Percentiles rank a stretch among this genome's conserved stretches.
phyloP scores from a whole-genome alignment of 2,329 filamentous ascomycete species.

The Purpureocillium lavendulum region DNA sequence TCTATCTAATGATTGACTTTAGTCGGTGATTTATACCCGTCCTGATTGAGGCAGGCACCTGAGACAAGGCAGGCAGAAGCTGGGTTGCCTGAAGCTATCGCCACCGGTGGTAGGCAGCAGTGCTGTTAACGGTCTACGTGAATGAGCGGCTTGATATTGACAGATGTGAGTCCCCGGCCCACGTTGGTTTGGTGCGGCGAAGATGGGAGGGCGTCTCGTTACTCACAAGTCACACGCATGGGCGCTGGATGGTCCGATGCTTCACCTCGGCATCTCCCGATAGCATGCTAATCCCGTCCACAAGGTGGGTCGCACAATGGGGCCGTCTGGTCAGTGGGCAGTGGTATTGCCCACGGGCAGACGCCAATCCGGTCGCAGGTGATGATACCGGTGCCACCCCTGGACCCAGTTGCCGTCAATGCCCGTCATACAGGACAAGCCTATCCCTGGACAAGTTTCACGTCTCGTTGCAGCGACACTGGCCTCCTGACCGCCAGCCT shows the following conservation, averaged over 20 bases:
- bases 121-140: too few relatives aligned
- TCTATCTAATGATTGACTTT: too few relatives aligned
- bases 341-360: slow-evolving; percentile 3
- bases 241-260: background rate
- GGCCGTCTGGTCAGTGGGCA: slow-evolving; percentile 1
- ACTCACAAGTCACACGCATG: background rate
- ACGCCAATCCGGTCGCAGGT: slow-evolving; percentile 11
- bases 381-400: slow-evolving; percentile 6
- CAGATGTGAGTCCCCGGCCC: too few relatives aligned
- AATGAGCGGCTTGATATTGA: too few relatives aligned
- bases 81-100: too few relatives aligned
- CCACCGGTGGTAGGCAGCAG: too few relatives aligned
- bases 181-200: too few relatives aligned
- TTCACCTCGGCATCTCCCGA: slow-evolving; percentile 9
- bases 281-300: background rate
- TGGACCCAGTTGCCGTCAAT: slow-evolving; percentile 3
- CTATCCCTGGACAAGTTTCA: slow-evolving; percentile 10
- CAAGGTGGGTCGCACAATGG: background rate
- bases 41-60: too few relatives aligned
- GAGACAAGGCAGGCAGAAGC: too few relatives aligned
- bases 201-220: too few relatives aligned
- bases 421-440: slow-evolving; percentile 4
- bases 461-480: slow-evolving; percentile 9
- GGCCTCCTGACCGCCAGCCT: slow-evolving; percentile 4
- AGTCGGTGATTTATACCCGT: too few relatives aligned